phyloP scores from a whole-genome alignment of 2,329 filamentous ascomycete genomes.

The Ophiostoma perfectum region DNA sequence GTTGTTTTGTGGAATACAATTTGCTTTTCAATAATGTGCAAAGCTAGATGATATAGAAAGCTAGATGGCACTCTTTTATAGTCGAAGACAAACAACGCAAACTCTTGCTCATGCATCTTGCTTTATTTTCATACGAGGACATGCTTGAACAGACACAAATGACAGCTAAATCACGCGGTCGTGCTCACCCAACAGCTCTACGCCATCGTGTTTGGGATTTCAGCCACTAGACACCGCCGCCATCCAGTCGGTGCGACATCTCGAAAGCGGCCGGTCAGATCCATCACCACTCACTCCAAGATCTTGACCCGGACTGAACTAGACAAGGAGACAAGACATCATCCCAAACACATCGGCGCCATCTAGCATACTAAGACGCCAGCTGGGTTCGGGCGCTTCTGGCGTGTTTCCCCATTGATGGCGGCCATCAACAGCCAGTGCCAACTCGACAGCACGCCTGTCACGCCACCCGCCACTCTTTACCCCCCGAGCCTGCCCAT shows the following conservation, averaged over 20 bases:
- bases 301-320: neutral
- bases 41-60: too few species aligned
- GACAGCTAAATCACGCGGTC: neutral
- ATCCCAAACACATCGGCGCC: neutral
- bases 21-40: too few species aligned
- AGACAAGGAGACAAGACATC: neutral
- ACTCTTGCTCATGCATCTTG: too few species aligned
- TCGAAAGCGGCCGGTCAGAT: neutral
- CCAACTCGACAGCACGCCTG: neutral
- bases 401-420: neutral
- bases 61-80: too few species aligned
- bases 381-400: neutral
- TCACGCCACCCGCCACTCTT: neutral
- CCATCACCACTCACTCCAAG: neutral
- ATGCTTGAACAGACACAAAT: too few species aligned
- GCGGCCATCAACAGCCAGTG: neutral
- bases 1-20: too few species aligned
- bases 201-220: neutral
- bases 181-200: neutral
- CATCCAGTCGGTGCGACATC: constrained; percentile 6
- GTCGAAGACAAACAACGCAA: too few species aligned
- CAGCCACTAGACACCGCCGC: neutral
- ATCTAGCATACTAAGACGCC: neutral
- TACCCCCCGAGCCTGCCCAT: too few species aligned
- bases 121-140: too few species aligned